Base-by-base conservation (phyloP, 2,329 filamentous ascomycete species). In the Remersonia thermophila region DNA sequence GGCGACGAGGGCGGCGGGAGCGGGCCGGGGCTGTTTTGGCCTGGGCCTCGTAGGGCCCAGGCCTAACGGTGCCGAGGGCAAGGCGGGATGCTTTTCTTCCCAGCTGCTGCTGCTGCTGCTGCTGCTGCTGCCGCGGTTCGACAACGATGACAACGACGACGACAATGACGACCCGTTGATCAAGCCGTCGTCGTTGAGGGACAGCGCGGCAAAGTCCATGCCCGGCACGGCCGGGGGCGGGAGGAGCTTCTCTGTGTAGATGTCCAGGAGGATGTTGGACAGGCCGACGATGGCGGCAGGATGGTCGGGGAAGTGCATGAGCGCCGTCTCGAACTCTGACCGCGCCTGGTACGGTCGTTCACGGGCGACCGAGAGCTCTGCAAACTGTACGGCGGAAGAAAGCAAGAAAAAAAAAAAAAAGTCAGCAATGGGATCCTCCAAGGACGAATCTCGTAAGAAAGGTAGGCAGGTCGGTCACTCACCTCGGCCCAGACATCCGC, bases 401-500 rank as follows among this genome's bases (percentile, higher is more conserved):
- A n/a, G n/a, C n/a, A n/a, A n/a, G n/a, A 11, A 12, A 39, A 42
- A 36, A 49, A 31, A 23, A 23, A 4, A 16, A 7, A 3, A 27
- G 50, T 61, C 49, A 58, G 55, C 48, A 38, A 13, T 13, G 20
- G 20, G 4, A 23, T 31, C 23, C 17, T 15, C 7, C 10, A 4
- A 3, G 3, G 13, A 13, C 7, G 7, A 14, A n/a, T 15, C 17
- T 3, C 32, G 20, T 4, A 32, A 14, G 2, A n/a, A 13, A n/a
- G 11, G 5, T 10, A 3, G n/a, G 28, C n/a, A n/a, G 33, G 23
- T 25, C 10, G 10, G n/a, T 10, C 18, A 33, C 76, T 65, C 65
- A 86, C 83, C 64, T 93, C 83, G 12, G 81, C 70, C 57, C 76
- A 83, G 1, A 93, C 71, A 56, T 96, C 87, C 20, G 73, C 86